phyloP scores from a whole-genome alignment of 1,284 basidiomycete genomes.

The Xerocomus nothofagi region DNA sequence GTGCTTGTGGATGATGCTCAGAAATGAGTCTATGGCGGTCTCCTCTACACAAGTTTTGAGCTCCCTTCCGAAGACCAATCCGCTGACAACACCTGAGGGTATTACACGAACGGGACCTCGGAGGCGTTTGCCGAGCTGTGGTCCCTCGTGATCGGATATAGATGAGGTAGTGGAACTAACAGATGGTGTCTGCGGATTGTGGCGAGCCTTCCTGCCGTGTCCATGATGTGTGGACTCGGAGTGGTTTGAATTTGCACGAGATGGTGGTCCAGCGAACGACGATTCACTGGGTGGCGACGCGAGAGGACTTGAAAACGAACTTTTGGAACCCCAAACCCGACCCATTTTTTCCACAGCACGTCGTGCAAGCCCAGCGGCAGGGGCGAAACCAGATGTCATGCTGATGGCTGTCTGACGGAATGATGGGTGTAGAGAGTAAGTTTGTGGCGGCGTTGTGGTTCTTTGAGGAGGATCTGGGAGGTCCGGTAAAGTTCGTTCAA shows the following conservation, averaged over 20 bases:
- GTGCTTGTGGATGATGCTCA: conserved; percentile 21
- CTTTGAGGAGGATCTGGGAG: conserved; percentile 33
- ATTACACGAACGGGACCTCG: conserved; percentile 49
- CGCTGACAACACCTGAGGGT: conserved; percentile 39
- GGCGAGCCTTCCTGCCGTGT: conserved; percentile 40
- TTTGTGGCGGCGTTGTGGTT: conserved; percentile 21
- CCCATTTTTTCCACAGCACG: conserved; percentile 75
- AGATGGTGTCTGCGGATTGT: conserved; percentile 59
- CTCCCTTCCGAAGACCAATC: conserved; percentile 65
- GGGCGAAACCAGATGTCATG: conserved; percentile 62
- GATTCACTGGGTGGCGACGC: conserved; percentile 39
- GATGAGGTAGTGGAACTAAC: conserved; percentile 53
- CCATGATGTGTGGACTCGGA: conserved; percentile 18
- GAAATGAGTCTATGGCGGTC: conserved; percentile 47
- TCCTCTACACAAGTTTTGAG: conserved; percentile 59
- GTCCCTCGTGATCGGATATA: conserved; percentile 57
- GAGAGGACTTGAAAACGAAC: conserved; percentile 43
- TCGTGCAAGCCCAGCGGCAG: conserved; percentile 70
- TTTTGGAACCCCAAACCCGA: conserved; percentile 56
- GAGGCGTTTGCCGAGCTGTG: conserved; percentile 54
- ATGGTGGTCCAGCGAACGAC: conserved; percentile 33
- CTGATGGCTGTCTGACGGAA: conserved; percentile 68
- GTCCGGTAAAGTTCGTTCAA: conserved; percentile 35
- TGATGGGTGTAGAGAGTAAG: conserved; percentile 28
- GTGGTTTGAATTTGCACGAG: conserved; percentile 40